Evolutionary conservation across 148 eudicot genomes (phyloP).

Genomic region (Amaranthus palmeri): DNA sequence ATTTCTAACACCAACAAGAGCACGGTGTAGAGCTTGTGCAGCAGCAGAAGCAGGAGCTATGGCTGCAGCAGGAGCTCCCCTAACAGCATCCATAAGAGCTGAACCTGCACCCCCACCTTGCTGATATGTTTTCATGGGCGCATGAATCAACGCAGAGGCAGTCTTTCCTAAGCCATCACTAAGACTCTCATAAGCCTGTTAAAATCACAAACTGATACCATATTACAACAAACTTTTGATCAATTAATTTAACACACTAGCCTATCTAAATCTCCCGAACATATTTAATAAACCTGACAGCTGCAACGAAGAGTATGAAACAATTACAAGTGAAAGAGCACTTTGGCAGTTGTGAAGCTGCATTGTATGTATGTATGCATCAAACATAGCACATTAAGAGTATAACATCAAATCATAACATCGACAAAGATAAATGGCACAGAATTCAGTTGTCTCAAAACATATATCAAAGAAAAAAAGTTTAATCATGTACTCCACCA

Average conservation of each 20-base stretch:
- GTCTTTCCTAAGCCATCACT: slow-evolving; percentile 74
- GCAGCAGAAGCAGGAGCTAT: slow-evolving; percentile 92
- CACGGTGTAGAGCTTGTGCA: slow-evolving; percentile 79
- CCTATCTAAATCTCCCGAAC: background rate
- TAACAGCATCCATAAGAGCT: slow-evolving; percentile 72
- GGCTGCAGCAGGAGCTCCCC: slow-evolving; percentile 90
- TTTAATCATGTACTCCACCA: no score
- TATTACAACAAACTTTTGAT: background rate
- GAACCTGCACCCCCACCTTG: slow-evolving; percentile 74
- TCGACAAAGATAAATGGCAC: no score
- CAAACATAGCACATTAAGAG: no score
- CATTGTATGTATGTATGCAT: no score
- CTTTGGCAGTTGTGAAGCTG: no score
- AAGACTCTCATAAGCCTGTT: slow-evolving; percentile 82
- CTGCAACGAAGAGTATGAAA: background rate
- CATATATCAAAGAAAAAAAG: no score
- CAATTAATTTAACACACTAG: background rate
- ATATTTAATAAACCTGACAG: background rate
- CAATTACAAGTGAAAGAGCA: background rate
- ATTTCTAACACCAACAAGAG: slow-evolving; percentile 89
- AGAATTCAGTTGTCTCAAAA: no score
- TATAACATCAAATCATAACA: no score
- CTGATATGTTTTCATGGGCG: slow-evolving; percentile 74
- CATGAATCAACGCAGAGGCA: slow-evolving; percentile 70
- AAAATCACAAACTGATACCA: slow-evolving; percentile 16